Evolutionary conservation across 495 filamentous ascomycete genomes (phyloP).

Genomic region (Penicillium pulvis): DNA sequence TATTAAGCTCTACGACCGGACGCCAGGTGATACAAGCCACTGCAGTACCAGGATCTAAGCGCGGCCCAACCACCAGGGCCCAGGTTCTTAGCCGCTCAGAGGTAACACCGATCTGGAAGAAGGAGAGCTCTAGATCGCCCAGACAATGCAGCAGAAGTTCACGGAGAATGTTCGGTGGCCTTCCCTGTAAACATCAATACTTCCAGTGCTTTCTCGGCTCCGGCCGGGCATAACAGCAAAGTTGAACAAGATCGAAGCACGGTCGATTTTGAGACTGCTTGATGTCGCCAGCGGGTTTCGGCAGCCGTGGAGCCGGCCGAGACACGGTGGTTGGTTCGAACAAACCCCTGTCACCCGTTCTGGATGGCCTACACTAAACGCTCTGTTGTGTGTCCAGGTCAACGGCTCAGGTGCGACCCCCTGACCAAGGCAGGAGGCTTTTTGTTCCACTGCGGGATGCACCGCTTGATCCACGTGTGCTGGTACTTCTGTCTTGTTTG

Average conservation of each 20-base stretch:
- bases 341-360: constrained; percentile 13
- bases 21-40: constrained; percentile 6
- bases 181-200: constrained; percentile 12
- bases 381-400: constrained; percentile 21
- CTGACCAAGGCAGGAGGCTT: constrained; percentile 23
- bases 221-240: constrained; percentile 11
- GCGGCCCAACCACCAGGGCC: constrained; percentile 24
- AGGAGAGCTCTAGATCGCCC: constrained; percentile 19
- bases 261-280: constrained; percentile 20
- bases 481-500: constrained; percentile 15
- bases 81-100: constrained; percentile 20
- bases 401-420: constrained; percentile 4
- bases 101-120: constrained; percentile 11
- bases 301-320: constrained; percentile 16
- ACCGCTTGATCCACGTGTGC: constrained; percentile 28
- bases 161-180: constrained; percentile 25
- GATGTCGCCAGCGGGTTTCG: constrained; percentile 25
- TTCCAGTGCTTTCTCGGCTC: constrained; percentile 11
- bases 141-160: neutral
- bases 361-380: constrained; percentile 17
- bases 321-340: constrained; percentile 20
- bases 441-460: constrained; percentile 14
- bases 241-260: constrained; percentile 24
- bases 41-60: constrained; percentile 20
- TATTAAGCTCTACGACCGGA: constrained; percentile 17